Evolutionary conservation across 441 rosid species (phyloP).

Genomic region (Viola pubescens): DNA sequence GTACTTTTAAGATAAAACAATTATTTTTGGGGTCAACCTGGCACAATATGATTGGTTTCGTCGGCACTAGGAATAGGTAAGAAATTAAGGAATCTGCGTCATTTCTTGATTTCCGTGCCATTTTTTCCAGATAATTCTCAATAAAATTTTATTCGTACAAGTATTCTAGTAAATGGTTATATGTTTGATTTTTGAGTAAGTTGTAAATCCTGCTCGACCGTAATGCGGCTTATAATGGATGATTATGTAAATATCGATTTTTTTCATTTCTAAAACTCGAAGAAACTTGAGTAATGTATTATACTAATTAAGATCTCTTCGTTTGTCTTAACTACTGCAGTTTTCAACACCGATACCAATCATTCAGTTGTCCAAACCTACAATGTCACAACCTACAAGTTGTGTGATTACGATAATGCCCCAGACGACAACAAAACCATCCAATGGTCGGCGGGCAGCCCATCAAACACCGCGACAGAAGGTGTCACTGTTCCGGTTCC

Average conservation of each 20-base stretch:
- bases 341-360: constrained; percentile 76
- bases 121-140: too few relatives aligned
- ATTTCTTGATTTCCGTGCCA: too few relatives aligned
- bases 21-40: constrained; percentile 5
- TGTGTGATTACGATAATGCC: constrained; percentile 61
- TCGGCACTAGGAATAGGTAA: background rate
- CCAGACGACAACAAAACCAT: constrained; percentile 34
- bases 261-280: too few relatives aligned
- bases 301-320: background rate
- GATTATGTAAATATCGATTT: too few relatives aligned
- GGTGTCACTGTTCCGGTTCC: constrained; percentile 60
- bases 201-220: too few relatives aligned
- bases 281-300: background rate
- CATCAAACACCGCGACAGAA: constrained; percentile 58
- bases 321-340: constrained; percentile 28
- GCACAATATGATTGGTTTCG: constrained; percentile 19
- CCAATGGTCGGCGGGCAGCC: constrained; percentile 62
- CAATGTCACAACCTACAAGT: constrained; percentile 59
- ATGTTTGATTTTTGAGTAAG: too few relatives aligned
- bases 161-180: too few relatives aligned
- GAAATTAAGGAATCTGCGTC: too few relatives aligned
- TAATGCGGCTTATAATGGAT: too few relatives aligned
- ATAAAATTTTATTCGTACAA: too few relatives aligned
- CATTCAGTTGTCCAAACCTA: constrained; percentile 86
- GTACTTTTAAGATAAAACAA: background rate